Percentiles rank a stretch among this genome's conserved stretches.
phyloP scores from a whole-genome alignment of 2,329 filamentous ascomycete genomes.

The Aschersonia sp. region DNA sequence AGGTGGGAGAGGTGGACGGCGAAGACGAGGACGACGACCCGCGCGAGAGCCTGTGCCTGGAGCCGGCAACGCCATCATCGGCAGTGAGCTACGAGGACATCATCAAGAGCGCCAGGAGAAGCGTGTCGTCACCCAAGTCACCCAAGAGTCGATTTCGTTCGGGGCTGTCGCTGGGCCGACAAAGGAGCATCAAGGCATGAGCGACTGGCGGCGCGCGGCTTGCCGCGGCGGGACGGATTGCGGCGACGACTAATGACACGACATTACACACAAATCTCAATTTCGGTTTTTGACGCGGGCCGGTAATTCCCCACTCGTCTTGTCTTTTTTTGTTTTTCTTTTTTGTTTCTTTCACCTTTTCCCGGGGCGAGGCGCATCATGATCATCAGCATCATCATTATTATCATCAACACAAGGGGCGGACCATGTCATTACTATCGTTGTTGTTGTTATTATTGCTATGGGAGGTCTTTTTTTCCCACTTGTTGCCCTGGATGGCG shows the following conservation, averaged over 20 bases:
- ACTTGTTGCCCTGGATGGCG: no score
- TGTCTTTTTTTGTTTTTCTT: neutral
- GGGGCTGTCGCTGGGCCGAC: constrained; percentile 20
- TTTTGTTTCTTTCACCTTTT: constrained; percentile 1
- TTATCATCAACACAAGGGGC: no score
- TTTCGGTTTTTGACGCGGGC: no score
- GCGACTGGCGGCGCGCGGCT: constrained; percentile 1
- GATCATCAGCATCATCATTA: no score
- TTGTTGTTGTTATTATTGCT: no score
- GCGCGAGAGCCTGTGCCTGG: constrained; percentile 8
- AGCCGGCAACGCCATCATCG: constrained; percentile 6
- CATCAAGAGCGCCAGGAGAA: constrained; percentile 27
- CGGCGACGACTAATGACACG: neutral
- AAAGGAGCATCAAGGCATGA: constrained; percentile 24
- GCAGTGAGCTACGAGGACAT: constrained; percentile 35
- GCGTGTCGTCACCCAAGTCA: constrained; percentile 12
- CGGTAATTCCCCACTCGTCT: no score
- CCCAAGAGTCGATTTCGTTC: constrained; percentile 19
- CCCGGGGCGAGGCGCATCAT: no score
- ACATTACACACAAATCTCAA: no score
- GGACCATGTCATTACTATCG: no score
- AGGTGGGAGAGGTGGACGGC: constrained; percentile 17
- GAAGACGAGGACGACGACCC: constrained; percentile 7
- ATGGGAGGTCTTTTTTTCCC: no score
- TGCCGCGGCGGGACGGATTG: neutral